phyloP scores from a whole-genome alignment of 2,329 filamentous ascomycete species.

The Domatiomyces catenatus region DNA sequence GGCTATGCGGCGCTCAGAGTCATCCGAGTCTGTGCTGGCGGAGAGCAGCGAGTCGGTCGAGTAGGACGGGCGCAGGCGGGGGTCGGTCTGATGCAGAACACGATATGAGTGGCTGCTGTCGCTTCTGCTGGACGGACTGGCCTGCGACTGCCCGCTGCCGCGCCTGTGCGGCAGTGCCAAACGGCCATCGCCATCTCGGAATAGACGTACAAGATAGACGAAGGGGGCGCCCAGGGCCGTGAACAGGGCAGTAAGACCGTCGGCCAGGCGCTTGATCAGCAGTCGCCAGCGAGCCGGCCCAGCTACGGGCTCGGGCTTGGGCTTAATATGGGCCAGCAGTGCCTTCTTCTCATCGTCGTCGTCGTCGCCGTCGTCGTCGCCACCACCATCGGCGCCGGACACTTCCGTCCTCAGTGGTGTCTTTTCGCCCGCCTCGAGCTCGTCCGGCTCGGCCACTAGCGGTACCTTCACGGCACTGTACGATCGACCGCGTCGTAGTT shows the following conservation, averaged over 20 bases:
- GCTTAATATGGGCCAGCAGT: conserved; percentile 35
- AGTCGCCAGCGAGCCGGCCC: conserved; percentile 29
- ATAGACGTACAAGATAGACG: conserved; percentile 65
- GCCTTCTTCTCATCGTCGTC: conserved; percentile 52
- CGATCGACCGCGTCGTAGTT: conserved; percentile 26
- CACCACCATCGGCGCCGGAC: conserved; percentile 18
- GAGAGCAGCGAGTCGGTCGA: conserved; percentile 15
- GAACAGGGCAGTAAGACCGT: conserved; percentile 59
- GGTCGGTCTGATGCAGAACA: conserved; percentile 9
- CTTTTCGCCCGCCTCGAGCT: conserved; percentile 11
- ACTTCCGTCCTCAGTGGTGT: conserved; percentile 13
- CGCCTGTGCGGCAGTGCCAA: conserved; percentile 2
- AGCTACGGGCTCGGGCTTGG: conserved; percentile 24
- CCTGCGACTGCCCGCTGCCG: conserved; percentile 2
- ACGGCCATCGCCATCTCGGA: conserved; percentile 64
- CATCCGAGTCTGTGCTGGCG: conserved; percentile 12
- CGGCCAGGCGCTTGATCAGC: conserved; percentile 54
- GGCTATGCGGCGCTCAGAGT: background rate
- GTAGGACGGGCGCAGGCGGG: conserved; percentile 12
- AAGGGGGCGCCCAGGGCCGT: conserved; percentile 65
- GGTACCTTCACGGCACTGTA: conserved; percentile 28
- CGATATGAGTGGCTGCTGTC: conserved; percentile 2
- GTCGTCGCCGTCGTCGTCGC: conserved; percentile 26
- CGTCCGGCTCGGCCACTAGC: conserved; percentile 11
- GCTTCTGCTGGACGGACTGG: conserved; percentile 4